Conservation (phyloP, 208 protist genomes). For the Spironucleus salmonicida region DNA sequence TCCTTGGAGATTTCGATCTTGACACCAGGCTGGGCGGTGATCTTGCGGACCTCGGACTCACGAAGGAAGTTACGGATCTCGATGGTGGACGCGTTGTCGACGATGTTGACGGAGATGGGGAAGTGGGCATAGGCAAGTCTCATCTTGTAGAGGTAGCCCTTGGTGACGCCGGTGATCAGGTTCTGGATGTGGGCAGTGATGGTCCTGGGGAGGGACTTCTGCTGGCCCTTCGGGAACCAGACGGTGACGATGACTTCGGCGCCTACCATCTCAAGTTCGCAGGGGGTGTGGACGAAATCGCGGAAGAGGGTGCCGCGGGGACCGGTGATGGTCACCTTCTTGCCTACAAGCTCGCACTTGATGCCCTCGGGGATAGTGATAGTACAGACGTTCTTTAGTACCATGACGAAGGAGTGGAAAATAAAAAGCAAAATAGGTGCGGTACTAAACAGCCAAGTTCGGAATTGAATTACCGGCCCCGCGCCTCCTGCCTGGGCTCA, state of each 20-base stretch:
- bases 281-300: conserved; percentile 68
- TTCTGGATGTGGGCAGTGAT: conserved; percentile 81
- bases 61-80: conserved; percentile 98
- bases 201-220: conserved; percentile 78
- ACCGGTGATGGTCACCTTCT: conserved; percentile 75
- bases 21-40: conserved; percentile 66
- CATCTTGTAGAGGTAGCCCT: conserved; percentile 96
- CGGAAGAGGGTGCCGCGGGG: conserved; percentile 74
- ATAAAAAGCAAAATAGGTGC: no score
- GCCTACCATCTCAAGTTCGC: conserved; percentile 60
- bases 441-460: no score
- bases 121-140: conserved; percentile 96
- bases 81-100: conserved; percentile 59
- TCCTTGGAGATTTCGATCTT: conserved; percentile 59
- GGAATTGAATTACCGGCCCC: no score
- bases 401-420: no score
- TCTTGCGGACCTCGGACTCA: conserved; percentile 75
- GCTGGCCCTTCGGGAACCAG: conserved; percentile 80
- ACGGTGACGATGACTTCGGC: conserved; percentile 60
- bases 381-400: not conserved
- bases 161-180: conserved; percentile 94
- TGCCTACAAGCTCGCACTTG: conserved; percentile 54
- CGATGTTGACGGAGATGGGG: conserved; percentile 82
- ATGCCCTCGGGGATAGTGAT: conserved; percentile 45
- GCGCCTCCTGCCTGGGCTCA: no score